Conservation (phyloP, 768 basidiomycete species). For the Termitomyces sp. region DNA sequence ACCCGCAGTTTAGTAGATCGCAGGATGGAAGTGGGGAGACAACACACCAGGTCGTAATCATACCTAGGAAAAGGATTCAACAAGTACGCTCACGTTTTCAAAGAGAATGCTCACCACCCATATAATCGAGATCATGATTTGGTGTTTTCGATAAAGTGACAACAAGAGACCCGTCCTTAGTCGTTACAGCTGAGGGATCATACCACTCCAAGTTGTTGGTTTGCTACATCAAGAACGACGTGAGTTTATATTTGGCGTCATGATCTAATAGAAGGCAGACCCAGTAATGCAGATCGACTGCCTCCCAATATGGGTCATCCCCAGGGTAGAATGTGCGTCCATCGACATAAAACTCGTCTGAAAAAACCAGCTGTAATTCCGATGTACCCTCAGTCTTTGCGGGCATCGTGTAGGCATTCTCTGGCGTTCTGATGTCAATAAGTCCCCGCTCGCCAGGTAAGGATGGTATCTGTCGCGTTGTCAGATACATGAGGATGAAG, state of each 20-base stretch:
- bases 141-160: conserved; percentile 62
- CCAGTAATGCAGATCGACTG: conserved; percentile 78
- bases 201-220: conserved; percentile 84
- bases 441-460: conserved; percentile 50
- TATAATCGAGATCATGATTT: conserved; percentile 68
- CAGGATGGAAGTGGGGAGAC: background rate
- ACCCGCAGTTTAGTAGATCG: conserved; percentile 22
- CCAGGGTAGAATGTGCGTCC: conserved; percentile 76
- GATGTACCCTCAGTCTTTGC: conserved; percentile 54
- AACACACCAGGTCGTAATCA: conserved; percentile 37
- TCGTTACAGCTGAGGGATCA: conserved; percentile 75
- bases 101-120: conserved; percentile 45
- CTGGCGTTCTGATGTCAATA: conserved; percentile 54
- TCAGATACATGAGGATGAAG: background rate
- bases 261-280: conserved; percentile 21
- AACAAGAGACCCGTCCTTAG: conserved; percentile 64
- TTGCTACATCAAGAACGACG: conserved; percentile 28
- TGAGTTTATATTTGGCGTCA: background rate
- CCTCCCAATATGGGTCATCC: conserved; percentile 84
- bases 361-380: conserved; percentile 57
- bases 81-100: conserved; percentile 10
- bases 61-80: conserved; percentile 30
- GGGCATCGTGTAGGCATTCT: conserved; percentile 43
- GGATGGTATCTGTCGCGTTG: conserved; percentile 44
- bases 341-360: conserved; percentile 73